Percentiles rank a stretch among this genome's conserved stretches.
These are phyloP conservation scores for Tulasnella sp. DNA, from an alignment of 768 basidiomycete genomes.

Conservation along the genomic window DNA sequence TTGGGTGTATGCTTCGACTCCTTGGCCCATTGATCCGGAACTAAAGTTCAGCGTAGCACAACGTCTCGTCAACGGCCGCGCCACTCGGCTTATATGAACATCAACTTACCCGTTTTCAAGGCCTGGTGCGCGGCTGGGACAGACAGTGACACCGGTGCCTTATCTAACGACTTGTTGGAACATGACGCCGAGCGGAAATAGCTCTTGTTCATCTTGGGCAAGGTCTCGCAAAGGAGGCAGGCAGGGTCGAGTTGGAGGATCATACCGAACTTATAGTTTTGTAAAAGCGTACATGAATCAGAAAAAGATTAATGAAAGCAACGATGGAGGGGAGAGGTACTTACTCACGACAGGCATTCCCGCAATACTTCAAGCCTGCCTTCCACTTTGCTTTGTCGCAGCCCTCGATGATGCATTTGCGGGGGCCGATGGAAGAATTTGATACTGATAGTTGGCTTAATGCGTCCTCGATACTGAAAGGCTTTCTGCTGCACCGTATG, in stretches of 20 bases:
- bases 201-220: background rate
- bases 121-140: background rate
- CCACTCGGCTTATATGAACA: background rate
- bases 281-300: background rate
- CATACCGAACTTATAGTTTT: background rate
- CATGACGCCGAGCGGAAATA: background rate
- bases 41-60: background rate
- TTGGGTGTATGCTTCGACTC: constrained; percentile 13
- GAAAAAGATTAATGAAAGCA: background rate
- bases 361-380: constrained; percentile 2
- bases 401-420: constrained; percentile 3
- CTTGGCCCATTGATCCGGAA: background rate
- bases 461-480: background rate
- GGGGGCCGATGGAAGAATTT: background rate
- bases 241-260: constrained; percentile 1
- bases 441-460: background rate
- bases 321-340: background rate
- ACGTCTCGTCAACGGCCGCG: background rate
- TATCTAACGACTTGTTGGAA: background rate
- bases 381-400: background rate
- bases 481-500: background rate
- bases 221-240: background rate
- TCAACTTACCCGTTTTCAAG: background rate
- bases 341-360: background rate
- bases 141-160: background rate